phyloP scores from a whole-genome alignment of 805 yeast genomes.

The Hanseniaspora vineae region DNA sequence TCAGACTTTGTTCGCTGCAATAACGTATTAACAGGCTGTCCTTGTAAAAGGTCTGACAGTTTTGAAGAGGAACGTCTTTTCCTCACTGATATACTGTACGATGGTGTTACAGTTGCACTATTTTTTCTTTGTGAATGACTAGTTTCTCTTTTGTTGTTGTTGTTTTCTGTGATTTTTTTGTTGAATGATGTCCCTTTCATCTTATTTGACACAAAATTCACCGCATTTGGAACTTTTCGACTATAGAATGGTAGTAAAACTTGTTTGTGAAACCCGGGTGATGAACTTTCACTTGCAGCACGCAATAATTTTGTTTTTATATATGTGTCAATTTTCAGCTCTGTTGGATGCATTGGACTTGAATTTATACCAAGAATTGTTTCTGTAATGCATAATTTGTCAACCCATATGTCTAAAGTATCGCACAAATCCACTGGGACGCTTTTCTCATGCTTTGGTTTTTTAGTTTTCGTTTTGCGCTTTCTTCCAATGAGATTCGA shows the following conservation, averaged over 20 bases:
- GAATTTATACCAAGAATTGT: slow-evolving; percentile 27
- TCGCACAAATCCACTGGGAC: slow-evolving; percentile 15
- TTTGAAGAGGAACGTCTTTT: slow-evolving; percentile 1
- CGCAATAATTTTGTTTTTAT: slow-evolving; percentile 14
- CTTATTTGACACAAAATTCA: slow-evolving; percentile 32
- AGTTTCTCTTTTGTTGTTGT: background rate
- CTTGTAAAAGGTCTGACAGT: slow-evolving; percentile 2
- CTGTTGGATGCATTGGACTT: slow-evolving; percentile 7
- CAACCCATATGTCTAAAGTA: slow-evolving; percentile 32
- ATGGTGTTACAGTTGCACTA: background rate
- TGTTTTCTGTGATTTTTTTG: slow-evolving; percentile 3
- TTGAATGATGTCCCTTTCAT: slow-evolving; percentile 36
- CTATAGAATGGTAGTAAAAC: slow-evolving; percentile 42
- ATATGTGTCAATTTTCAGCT: slow-evolving; percentile 5
- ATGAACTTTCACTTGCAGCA: slow-evolving; percentile 25
- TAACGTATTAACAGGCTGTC: slow-evolving; percentile 1
- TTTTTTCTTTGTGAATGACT: background rate
- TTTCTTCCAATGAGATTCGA: slow-evolving; percentile 7
- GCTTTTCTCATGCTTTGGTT: slow-evolving; percentile 11
- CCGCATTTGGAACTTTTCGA: slow-evolving; percentile 33
- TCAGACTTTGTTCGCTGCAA: background rate
- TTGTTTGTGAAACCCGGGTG: slow-evolving; percentile 36
- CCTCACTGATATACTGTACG: background rate
- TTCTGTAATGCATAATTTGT: slow-evolving; percentile 43
- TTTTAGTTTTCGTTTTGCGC: slow-evolving; percentile 13